Evolutionary conservation across 2,329 filamentous ascomycete species (phyloP), one percentile per base, ranked within the genome.

Genomic region (Ophiostoma sp.): DNA sequence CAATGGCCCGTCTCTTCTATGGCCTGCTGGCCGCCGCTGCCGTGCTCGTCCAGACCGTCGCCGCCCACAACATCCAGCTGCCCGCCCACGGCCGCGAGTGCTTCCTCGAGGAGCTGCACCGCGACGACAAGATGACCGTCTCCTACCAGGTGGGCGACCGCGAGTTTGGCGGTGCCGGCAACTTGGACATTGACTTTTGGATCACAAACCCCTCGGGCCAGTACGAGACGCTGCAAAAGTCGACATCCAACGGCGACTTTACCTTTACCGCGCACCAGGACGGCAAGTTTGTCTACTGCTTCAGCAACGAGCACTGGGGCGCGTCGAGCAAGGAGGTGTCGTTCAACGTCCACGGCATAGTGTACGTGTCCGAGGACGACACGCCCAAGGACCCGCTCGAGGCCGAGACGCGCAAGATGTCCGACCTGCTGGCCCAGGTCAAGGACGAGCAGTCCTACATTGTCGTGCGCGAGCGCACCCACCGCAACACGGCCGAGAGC

Each of bases 381-480:
- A 86, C 90, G 72, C 87, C 91, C 36, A 87, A 90, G 76, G 94
- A 98, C 78, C 95, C 95, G 27, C 84, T 99, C 75, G 95, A 99
- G 80, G 86, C 86, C 73, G 95, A 98, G 88, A 94, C 98, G 74
- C 90, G 90, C 77, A 85, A 87, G 77, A 87, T 99, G 72, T 91
- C 91, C 73, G 93, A 98, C 72, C 86, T 97, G 74, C 86, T 99
- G 72, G 85, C 89, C 74, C 92, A 96, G 81, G 94, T 98, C 80
- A 97, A 96, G 84, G 95, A 98, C 80, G 95, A 99, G 83, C 95
- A 99, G 83, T 88, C 90, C 76, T 99, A 99, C 83, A 98, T 99
- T 77, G 89, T 99, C 73, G 83, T 98, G 71, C 91, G 95, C 76
- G 95, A 99, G 83, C 88, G 95, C 77, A 97, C 92, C 75, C 95